These are phyloP conservation scores for Didymosphaeria variabile DNA, from an alignment of 2,329 filamentous ascomycete species.

Conservation along the genomic window DNA sequence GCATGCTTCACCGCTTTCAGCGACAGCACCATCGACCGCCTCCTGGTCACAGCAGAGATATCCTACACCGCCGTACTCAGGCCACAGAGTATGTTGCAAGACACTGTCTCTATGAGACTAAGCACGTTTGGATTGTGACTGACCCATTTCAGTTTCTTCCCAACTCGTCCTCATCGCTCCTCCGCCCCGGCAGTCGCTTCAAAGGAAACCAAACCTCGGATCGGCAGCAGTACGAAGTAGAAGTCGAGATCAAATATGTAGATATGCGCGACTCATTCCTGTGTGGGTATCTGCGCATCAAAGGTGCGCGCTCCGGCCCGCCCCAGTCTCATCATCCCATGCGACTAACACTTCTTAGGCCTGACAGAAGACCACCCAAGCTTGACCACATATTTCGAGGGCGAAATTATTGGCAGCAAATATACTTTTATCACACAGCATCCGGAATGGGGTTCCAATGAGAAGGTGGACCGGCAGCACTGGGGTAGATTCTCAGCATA, in stretches of 20 bases:
- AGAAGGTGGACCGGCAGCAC: constrained; percentile 90
- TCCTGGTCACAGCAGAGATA: constrained; percentile 36
- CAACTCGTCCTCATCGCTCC: constrained; percentile 82
- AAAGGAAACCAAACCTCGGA: constrained; percentile 92
- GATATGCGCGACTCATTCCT: constrained; percentile 94
- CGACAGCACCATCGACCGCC: constrained; percentile 29
- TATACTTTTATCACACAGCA: constrained; percentile 94
- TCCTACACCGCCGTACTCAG: constrained; percentile 44
- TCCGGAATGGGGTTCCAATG: constrained; percentile 87
- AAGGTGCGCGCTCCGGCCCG: constrained; percentile 68
- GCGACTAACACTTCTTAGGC: constrained; percentile 62
- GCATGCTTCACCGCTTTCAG: constrained; percentile 45
- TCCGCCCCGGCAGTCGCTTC: constrained; percentile 88
- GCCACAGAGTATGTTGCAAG: constrained; percentile 42
- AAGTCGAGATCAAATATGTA: constrained; percentile 96
- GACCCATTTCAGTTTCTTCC: constrained; percentile 69
- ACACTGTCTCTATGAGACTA: constrained; percentile 1
- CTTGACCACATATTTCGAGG: constrained; percentile 97
- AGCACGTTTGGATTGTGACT: constrained; percentile 22
- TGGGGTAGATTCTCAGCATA: constrained; percentile 93
- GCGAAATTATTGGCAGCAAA: constrained; percentile 95
- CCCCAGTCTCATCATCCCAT: neutral
- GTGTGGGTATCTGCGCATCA: constrained; percentile 93
- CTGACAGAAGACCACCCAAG: constrained; percentile 95
- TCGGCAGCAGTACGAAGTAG: constrained; percentile 90